Evolutionary conservation across 2,329 filamentous ascomycete genomes (phyloP).

Genomic region (Gremmenia infestans): DNA sequence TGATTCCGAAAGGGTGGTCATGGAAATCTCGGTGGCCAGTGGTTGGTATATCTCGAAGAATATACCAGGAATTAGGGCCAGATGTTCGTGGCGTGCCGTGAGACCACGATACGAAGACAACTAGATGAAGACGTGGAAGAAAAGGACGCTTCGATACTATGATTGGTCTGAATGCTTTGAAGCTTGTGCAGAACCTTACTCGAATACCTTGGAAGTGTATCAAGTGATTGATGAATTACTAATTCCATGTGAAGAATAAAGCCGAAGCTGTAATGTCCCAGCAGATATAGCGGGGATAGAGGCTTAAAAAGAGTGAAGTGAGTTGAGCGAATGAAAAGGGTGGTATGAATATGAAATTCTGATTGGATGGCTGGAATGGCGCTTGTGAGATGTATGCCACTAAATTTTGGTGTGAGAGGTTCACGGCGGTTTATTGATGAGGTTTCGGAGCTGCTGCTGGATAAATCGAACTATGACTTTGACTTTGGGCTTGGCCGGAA

Average conservation of each 20-base stretch:
- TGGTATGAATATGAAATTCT: background rate
- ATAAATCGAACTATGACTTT: background rate
- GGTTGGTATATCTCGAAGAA: background rate
- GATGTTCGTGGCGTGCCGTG: background rate
- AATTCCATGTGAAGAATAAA: background rate
- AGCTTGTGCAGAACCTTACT: background rate
- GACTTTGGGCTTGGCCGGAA: background rate
- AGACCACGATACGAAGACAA: background rate
- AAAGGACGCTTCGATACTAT: background rate
- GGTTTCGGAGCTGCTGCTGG: background rate
- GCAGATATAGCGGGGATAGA: background rate
- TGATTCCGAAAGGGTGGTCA: background rate
- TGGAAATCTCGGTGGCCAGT: background rate
- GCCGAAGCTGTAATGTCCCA: background rate
- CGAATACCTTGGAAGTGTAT: background rate
- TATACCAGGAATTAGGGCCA: background rate
- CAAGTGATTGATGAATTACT: no score
- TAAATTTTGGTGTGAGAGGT: background rate
- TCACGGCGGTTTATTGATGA: background rate
- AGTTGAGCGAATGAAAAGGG: slow-evolving; percentile 4
- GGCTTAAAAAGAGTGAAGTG: background rate
- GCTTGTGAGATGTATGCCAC: background rate
- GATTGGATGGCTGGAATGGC: background rate
- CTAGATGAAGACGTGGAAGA: background rate
- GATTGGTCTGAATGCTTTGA: background rate